Evolutionary conservation across 345 rosid species (phyloP).

Genomic region (Eutrema heterophyllum): DNA sequence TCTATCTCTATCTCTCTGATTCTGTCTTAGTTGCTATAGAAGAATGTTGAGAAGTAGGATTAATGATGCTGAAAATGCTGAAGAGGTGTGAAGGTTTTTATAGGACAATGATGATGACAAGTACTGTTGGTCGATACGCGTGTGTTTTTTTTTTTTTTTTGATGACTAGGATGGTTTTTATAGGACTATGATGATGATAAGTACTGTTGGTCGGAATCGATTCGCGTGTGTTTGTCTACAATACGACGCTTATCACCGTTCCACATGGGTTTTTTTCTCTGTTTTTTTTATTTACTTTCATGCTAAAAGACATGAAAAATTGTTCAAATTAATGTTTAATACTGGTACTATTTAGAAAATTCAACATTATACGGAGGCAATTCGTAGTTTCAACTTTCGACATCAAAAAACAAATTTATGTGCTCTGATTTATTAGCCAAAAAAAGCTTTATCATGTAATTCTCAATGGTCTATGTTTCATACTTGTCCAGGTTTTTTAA

Average conservation of each 20-base stretch:
- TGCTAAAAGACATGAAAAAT: background rate
- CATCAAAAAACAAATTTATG: no score
- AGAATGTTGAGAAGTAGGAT: background rate
- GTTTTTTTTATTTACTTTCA: background rate
- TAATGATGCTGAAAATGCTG: background rate
- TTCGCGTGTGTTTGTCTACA: slow-evolving; percentile 39
- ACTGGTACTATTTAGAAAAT: background rate
- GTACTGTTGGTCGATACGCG: slow-evolving; percentile 46
- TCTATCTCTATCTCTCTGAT: background rate
- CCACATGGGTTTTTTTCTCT: background rate
- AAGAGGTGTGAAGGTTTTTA: slow-evolving; percentile 27
- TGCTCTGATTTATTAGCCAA: no score
- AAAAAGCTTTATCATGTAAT: no score
- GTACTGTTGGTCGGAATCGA: slow-evolving; percentile 36
- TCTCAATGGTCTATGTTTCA: no score
- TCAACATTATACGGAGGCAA: no score
- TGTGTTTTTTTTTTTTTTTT: no score
- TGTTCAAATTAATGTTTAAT: background rate
- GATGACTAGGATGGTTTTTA: no score
- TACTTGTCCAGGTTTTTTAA: no score
- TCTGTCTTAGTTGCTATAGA: background rate
- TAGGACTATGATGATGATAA: slow-evolving; percentile 39
- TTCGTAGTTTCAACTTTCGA: no score
- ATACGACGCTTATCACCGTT: slow-evolving; percentile 21
- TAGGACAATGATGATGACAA: slow-evolving; percentile 39